Percentiles rank a stretch among this genome's conserved stretches.
Conservation (phyloP, 2,329 filamentous ascomycete genomes). For the Phaeosphaeria sp. region DNA sequence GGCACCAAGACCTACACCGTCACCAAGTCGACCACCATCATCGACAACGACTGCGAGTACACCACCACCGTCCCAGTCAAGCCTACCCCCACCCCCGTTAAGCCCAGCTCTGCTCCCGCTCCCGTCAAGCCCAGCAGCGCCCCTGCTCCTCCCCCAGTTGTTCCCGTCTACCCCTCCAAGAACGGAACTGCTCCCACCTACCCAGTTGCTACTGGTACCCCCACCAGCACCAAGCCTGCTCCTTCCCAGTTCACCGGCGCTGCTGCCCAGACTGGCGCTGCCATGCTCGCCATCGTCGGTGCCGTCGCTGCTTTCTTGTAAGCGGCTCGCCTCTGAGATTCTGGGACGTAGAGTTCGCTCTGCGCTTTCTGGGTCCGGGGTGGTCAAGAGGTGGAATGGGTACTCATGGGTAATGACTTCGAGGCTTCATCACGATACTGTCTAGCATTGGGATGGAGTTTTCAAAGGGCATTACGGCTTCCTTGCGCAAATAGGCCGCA, state of each 20-base stretch:
- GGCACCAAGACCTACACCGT: conserved; percentile 42
- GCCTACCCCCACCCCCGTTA: conserved; percentile 21
- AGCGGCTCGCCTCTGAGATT: conserved; percentile 28
- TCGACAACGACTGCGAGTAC: conserved; percentile 33
- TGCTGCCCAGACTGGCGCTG: conserved; percentile 59
- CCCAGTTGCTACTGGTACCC: conserved; percentile 31
- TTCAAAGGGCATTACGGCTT: conserved; percentile 29
- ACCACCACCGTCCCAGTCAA: conserved; percentile 28
- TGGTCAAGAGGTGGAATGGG: conserved; percentile 24
- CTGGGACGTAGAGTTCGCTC: conserved; percentile 6
- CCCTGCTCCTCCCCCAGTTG: conserved; percentile 19
- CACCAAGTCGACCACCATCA: conserved; percentile 39
- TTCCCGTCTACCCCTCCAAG: conserved; percentile 24
- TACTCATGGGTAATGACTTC: conserved; percentile 42
- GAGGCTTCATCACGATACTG: conserved; percentile 40
- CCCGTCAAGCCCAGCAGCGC: conserved; percentile 24
- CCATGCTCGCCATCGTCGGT: conserved; percentile 60
- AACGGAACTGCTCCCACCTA: conserved; percentile 31
- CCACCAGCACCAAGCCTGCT: conserved; percentile 34
- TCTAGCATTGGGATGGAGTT: conserved; percentile 44
- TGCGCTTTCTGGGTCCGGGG: conserved; percentile 13
- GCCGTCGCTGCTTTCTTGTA: conserved; percentile 53
- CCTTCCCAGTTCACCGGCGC: conserved; percentile 57
- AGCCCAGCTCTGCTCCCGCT: conserved; percentile 24
- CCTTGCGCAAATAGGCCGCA: conserved; percentile 31